A percentile compares a stretch with the other conserved stretches of the same genome.
phyloP scores from a whole-genome alignment of 2,329 filamentous ascomycete genomes.

The Fusarium pilosicola region DNA sequence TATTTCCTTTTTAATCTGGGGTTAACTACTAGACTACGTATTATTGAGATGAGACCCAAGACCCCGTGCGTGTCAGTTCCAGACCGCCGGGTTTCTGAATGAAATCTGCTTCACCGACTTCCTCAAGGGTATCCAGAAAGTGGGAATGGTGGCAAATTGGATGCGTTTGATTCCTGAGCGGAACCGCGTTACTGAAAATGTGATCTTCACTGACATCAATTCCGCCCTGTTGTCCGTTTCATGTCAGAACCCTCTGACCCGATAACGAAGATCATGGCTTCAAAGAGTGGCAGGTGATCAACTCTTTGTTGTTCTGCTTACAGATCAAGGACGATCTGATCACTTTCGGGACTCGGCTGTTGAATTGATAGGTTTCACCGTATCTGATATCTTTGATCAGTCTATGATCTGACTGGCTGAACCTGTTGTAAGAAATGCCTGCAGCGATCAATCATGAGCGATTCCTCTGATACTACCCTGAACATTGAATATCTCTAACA shows the following conservation, averaged over 20 bases:
- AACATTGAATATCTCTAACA: neutral
- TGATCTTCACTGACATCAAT: slow-evolving; percentile 23
- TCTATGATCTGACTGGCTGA: neutral
- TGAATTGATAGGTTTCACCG: neutral
- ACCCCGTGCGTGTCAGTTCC: slow-evolving; percentile 30
- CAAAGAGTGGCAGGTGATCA: slow-evolving; percentile 17
- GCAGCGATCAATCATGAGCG: slow-evolving; percentile 34
- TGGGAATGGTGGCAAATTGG: slow-evolving; percentile 38
- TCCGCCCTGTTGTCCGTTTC: slow-evolving; percentile 4
- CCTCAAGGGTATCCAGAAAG: slow-evolving; percentile 3
- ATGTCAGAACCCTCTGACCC: slow-evolving; percentile 10
- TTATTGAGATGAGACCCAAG: slow-evolving; percentile 9
- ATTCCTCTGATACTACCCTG: slow-evolving; percentile 31
- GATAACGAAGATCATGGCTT: slow-evolving; percentile 6
- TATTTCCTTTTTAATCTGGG: slow-evolving; percentile 37
- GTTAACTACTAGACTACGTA: neutral
- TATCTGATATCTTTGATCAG: neutral
- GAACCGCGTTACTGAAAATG: slow-evolving; percentile 12
- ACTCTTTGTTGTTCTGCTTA: slow-evolving; percentile 1
- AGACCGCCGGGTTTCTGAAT: slow-evolving; percentile 35
- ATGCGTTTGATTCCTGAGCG: slow-evolving; percentile 7
- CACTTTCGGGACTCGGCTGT: neutral
- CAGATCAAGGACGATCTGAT: neutral
- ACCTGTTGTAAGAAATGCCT: slow-evolving; percentile 17
- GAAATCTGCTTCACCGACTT: slow-evolving; percentile 41